Percentiles rank a stretch among this genome's conserved stretches.
Evolutionary conservation across 164 flowering plant species (phyloP).

Genomic region (Magnolia officinalis): DNA sequence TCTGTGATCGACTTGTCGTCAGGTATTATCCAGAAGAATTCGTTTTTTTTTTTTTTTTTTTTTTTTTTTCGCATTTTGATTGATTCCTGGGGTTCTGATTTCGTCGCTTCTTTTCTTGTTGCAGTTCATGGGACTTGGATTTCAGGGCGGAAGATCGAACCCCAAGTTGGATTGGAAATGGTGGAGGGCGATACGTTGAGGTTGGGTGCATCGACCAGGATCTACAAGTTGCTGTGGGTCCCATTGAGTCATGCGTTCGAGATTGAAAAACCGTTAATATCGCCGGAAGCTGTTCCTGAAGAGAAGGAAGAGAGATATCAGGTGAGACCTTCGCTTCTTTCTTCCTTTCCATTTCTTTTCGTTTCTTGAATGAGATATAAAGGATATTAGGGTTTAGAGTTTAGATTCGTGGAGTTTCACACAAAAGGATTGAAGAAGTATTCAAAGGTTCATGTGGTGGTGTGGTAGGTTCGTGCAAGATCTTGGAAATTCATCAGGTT

Average conservation of each 20-base stretch:
- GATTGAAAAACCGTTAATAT: constrained; percentile 39
- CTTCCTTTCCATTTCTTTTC: not conserved
- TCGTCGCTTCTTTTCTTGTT: constrained; percentile 6
- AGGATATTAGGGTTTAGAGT: not conserved
- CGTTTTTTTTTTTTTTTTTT: not conserved
- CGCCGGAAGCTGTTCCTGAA: constrained; percentile 16
- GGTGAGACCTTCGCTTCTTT: constrained; percentile 29
- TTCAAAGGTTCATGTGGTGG: not conserved
- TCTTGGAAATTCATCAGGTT: no score
- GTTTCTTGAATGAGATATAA: not conserved
- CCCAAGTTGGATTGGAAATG: constrained; percentile 47
- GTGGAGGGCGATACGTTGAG: constrained; percentile 68
- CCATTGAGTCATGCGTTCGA: constrained; percentile 57
- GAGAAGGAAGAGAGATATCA: constrained; percentile 21
- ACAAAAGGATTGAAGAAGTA: no score
- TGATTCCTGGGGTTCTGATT: constrained; percentile 1
- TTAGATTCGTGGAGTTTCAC: no score
- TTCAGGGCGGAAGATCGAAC: constrained; percentile 59
- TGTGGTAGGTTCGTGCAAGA: not conserved
- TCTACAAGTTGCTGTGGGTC: constrained; percentile 77
- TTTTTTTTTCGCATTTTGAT: not conserved
- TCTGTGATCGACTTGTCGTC: constrained; percentile 68
- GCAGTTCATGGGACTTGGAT: constrained; percentile 93
- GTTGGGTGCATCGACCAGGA: constrained; percentile 77
- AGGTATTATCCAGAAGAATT: constrained; percentile 33